Conservation (phyloP, 1,139 yeast species). For the Geotrichum australiense region DNA sequence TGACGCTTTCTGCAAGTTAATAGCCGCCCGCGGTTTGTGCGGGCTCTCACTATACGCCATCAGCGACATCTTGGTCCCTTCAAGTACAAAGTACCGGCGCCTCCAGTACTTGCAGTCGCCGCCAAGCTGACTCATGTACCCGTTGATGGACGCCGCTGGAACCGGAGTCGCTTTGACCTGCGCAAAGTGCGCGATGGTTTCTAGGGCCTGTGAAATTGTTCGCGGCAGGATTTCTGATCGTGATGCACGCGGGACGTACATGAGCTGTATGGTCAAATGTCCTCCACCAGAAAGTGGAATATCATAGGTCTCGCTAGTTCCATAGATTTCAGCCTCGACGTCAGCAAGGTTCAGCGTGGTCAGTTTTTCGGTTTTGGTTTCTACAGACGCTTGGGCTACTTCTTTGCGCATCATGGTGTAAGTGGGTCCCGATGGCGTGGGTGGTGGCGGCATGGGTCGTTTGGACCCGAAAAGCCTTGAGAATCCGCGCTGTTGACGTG, state of each 20-base stretch:
- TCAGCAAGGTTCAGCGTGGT: conserved; percentile 33
- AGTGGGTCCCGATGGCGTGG: neutral
- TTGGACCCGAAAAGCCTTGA: conserved; percentile 24
- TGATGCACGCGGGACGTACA: conserved; percentile 55
- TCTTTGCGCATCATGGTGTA: conserved; percentile 40
- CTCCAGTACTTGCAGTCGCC: conserved; percentile 67
- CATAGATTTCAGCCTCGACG: conserved; percentile 49
- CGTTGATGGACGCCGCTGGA: conserved; percentile 37
- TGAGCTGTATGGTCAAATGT: conserved; percentile 57
- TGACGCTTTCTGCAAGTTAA: conserved; percentile 57
- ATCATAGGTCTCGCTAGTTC: conserved; percentile 45
- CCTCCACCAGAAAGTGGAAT: conserved; percentile 62
- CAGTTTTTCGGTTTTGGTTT: neutral
- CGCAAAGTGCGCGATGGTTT: conserved; percentile 4
- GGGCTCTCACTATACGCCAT: conserved; percentile 60
- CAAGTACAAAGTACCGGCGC: conserved; percentile 53
- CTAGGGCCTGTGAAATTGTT: conserved; percentile 43
- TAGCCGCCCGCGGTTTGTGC: conserved; percentile 60
- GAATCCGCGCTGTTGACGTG: conserved; percentile 6
- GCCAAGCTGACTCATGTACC: conserved; percentile 66
- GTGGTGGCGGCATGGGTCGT: conserved; percentile 33
- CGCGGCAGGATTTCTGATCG: conserved; percentile 46
- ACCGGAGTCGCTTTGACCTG: conserved; percentile 1
- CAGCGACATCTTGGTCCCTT: conserved; percentile 47
- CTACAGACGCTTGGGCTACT: conserved; percentile 1